phyloP scores from a whole-genome alignment of 495 filamentous ascomycete species.

The Lindgomyces ingoldianus region DNA sequence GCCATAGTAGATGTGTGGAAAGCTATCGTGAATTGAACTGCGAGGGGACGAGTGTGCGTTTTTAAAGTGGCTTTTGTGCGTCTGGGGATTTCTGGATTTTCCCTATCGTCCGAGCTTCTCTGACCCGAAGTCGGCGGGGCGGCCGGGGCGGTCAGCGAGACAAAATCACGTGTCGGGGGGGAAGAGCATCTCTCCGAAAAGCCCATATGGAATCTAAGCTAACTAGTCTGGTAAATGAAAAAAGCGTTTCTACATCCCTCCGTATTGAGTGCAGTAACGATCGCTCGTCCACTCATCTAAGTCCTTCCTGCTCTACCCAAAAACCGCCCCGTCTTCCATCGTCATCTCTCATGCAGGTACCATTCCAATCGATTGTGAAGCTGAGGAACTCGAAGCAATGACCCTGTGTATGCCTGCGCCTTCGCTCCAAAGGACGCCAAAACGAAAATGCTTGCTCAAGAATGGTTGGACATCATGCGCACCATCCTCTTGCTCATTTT shows the following conservation, averaged over 20 bases:
- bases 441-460: slow-evolving; percentile 29
- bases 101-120: not conserved
- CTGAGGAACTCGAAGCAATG: not conserved
- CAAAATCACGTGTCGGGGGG: not conserved
- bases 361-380: not conserved
- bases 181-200: not conserved
- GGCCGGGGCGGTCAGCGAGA: not conserved
- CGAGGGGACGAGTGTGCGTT: slow-evolving; percentile 5
- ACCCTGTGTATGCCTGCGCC: slow-evolving; percentile 18
- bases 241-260: no score
- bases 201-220: no score
- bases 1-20: slow-evolving; percentile 63
- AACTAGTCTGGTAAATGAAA: no score
- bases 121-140: slow-evolving; percentile 5
- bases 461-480: not conserved
- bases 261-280: no score
- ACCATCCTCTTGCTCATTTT: slow-evolving; percentile 39
- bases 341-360: no score
- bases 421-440: slow-evolving; percentile 25
- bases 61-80: slow-evolving; percentile 3
- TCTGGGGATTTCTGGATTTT: not conserved
- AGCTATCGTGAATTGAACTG: slow-evolving; percentile 16
- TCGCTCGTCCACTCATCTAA: no score
- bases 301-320: no score
- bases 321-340: not conserved